Evolutionary conservation across 73 alveolate genomes (phyloP).

Genomic region (Paramecium bursaria): DNA sequence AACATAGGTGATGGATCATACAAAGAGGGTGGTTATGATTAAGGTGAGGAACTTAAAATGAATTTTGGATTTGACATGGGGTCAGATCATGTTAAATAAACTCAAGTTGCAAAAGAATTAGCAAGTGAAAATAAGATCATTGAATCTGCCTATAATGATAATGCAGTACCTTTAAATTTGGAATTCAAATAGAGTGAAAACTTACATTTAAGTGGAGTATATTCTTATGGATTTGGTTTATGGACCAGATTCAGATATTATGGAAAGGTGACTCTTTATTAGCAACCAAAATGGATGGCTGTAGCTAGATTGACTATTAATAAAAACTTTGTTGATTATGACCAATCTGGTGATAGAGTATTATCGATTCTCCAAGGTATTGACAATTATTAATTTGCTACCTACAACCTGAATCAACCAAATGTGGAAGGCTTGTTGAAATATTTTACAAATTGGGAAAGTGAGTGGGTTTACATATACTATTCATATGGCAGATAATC

Average conservation of each 20-base stretch:
- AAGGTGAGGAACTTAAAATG: constrained; percentile 7
- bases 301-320: constrained; percentile 18
- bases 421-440: background rate
- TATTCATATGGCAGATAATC: background rate
- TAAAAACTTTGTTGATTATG: constrained; percentile 30
- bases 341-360: constrained; percentile 31
- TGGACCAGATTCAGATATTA: constrained; percentile 56
- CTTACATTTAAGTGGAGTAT: constrained; percentile 11
- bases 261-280: background rate
- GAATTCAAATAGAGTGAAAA: constrained; percentile 5
- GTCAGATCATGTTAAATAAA: constrained; percentile 30
- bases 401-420: background rate
- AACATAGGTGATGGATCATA: constrained; percentile 56
- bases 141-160: background rate
- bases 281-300: constrained; percentile 60
- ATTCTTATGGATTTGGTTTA: constrained; percentile 38
- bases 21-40: constrained; percentile 38
- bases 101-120: background rate
- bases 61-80: constrained; percentile 54
- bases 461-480: constrained; percentile 44
- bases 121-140: background rate
- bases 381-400: background rate
- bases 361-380: constrained; percentile 15
- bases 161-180: constrained; percentile 6
- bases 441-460: constrained; percentile 11